A percentile compares a stretch with the other conserved stretches of the same genome.
phyloP scores from a whole-genome alignment of 2,329 filamentous ascomycete genomes.

The Xylariales sp. region DNA sequence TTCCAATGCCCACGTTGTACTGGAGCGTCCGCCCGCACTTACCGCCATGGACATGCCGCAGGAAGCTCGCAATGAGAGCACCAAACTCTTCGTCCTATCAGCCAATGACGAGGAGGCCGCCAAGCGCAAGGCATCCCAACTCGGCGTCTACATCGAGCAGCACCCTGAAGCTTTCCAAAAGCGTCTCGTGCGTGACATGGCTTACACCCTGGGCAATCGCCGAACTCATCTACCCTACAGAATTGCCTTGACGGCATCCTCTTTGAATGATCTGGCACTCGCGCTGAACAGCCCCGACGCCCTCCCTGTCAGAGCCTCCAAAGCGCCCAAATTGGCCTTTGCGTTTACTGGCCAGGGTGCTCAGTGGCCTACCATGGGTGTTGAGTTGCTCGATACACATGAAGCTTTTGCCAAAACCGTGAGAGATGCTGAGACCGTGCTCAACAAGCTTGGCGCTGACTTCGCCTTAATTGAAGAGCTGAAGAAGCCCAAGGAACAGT shows the following conservation, averaged over 20 bases:
- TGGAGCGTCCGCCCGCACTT: slow-evolving; percentile 15
- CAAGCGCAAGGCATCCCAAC: slow-evolving; percentile 15
- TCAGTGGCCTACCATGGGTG: slow-evolving; percentile 29
- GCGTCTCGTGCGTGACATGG: slow-evolving; percentile 20
- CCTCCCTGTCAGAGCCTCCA: slow-evolving; percentile 14
- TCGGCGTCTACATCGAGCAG: slow-evolving; percentile 20
- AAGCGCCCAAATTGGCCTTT: slow-evolving; percentile 21
- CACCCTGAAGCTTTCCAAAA: slow-evolving; percentile 16
- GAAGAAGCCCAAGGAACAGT: slow-evolving; percentile 10
- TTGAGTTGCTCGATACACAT: slow-evolving; percentile 19
- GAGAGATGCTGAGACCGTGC: slow-evolving; percentile 10
- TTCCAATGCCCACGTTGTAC: slow-evolving; percentile 27
- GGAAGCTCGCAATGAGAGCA: slow-evolving; percentile 8
- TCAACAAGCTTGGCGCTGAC: slow-evolving; percentile 13
- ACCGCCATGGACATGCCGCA: slow-evolving; percentile 11
- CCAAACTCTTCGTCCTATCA: slow-evolving; percentile 12
- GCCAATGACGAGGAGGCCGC: slow-evolving; percentile 15
- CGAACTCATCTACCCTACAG: slow-evolving; percentile 21
- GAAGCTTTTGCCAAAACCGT: slow-evolving; percentile 13
- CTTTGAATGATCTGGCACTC: slow-evolving; percentile 15
- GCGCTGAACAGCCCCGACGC: slow-evolving; percentile 16
- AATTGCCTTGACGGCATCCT: slow-evolving; percentile 13
- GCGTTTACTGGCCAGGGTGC: slow-evolving; percentile 31
- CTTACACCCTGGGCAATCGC: slow-evolving; percentile 24
- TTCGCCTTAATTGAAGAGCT: slow-evolving; percentile 19